phyloP scores from a whole-genome alignment of 2,329 filamentous ascomycete genomes.

The Phaeosphaeriaceae sp. region DNA sequence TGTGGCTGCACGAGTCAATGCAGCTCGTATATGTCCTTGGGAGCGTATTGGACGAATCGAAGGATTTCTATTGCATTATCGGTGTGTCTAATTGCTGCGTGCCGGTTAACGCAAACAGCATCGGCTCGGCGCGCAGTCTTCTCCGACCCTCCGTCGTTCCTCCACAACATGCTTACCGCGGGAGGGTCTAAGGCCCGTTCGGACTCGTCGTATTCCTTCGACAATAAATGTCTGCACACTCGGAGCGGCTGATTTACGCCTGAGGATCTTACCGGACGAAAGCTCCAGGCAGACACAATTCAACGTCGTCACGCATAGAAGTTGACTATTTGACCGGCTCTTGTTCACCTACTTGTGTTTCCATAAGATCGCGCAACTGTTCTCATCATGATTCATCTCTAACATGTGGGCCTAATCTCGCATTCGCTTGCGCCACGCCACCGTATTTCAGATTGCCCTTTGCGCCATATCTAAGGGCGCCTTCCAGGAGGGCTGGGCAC shows the following conservation, averaged over 20 bases:
- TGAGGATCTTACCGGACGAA: background rate
- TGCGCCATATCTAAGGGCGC: background rate
- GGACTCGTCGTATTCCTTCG: background rate
- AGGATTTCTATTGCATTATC: background rate
- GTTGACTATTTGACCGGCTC: background rate
- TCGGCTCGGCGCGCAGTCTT: background rate
- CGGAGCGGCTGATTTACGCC: background rate
- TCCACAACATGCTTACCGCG: background rate
- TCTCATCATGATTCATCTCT: background rate
- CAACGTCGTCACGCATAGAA: background rate
- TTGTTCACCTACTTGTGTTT: background rate
- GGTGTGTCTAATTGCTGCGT: background rate
- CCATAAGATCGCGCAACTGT: background rate
- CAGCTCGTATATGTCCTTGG: background rate
- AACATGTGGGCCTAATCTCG: background rate
- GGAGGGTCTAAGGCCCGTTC: background rate
- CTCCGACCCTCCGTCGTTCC: background rate
- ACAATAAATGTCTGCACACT: background rate
- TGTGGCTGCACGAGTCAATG: background rate
- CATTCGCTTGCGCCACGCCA: conserved; percentile 3
- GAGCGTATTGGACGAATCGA: background rate
- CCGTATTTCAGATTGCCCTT: background rate
- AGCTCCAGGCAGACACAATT: background rate
- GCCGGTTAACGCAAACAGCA: background rate
- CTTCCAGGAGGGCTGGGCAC: background rate